Conservation (phyloP, 257 asterid species). For the Penstemon barbatus region DNA sequence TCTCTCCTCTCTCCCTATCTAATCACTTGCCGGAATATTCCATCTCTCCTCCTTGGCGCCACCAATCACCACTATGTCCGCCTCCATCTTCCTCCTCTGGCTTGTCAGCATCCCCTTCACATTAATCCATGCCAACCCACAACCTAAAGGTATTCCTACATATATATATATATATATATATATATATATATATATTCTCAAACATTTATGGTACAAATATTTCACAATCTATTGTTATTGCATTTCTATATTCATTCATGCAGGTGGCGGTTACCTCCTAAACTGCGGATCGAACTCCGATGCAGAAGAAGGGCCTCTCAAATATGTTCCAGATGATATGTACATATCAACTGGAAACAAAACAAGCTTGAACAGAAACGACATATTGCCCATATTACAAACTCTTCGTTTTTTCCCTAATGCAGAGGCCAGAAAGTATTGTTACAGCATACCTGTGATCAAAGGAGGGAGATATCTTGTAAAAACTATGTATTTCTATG, state of each 20-base stretch:
- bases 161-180: no score
- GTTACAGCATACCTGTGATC: slow-evolving; percentile 62
- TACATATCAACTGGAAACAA: slow-evolving; percentile 58
- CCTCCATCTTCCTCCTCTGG: slow-evolving; percentile 81
- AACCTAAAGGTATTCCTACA: slow-evolving; percentile 37
- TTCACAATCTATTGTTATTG: no score
- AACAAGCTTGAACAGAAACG: slow-evolving; percentile 44
- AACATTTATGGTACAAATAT: not conserved
- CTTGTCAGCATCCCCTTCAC: slow-evolving; percentile 59
- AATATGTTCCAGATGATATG: slow-evolving; percentile 50
- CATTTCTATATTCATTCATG: not conserved
- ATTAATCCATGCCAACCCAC: slow-evolving; percentile 41
- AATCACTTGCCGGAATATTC: slow-evolving; percentile 37
- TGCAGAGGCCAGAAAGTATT: slow-evolving; percentile 45
- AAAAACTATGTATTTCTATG: slow-evolving; percentile 64
- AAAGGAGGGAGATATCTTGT: slow-evolving; percentile 60
- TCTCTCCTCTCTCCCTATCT: slow-evolving; percentile 29
- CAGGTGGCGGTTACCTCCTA: slow-evolving; percentile 49
- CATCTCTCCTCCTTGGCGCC: slow-evolving; percentile 31
- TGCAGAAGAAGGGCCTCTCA: slow-evolving; percentile 45
- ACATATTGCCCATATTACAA: slow-evolving; percentile 45
- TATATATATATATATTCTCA: not conserved
- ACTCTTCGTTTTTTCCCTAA: slow-evolving; percentile 68
- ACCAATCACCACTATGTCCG: slow-evolving; percentile 52
- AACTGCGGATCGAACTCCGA: slow-evolving; percentile 61